Evolutionary conservation across 2,329 filamentous ascomycete species (phyloP), one percentile per base, ranked within the genome.

Genomic region (Camptophora hylomeconis): DNA sequence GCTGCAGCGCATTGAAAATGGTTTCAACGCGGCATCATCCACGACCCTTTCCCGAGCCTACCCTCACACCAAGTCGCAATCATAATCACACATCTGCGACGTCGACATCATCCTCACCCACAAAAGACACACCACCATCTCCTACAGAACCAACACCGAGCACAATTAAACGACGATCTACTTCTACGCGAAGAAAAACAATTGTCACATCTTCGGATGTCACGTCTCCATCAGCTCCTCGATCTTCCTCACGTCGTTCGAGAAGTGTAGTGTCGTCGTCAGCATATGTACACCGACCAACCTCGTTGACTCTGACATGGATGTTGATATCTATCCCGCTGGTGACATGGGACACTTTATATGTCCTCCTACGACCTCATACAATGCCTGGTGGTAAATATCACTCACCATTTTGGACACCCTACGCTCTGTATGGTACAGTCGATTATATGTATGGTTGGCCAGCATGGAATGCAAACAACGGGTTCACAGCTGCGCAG

Each of bases 391-490:
- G 81, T 41, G 82, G 83, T 10, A 56, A 53, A 23, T 59, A 78
- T 29, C 80, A 92, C 58, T 65, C 58, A 43, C 78, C 79, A 1
- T 45, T 92, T 21, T 93, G 71, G 67, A 59, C 57, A 17, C 82
- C 81, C 0, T 93, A 92, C 57, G 71, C 67, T 46, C 69, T 89
- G 2, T 92, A 92, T 58, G 80, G 77, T 33, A 58, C 65, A 27
- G 62, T 92, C 41, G 84, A 93, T 56, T 63, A 83, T 51, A 64
- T 87, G 19, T 93, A 93, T 58, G 82, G 83, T 22, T 75, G 67
- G 61, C 74, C 75, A 44, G 75, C 78, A 4, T 81, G 67, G 49
- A 57, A 80, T 36, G 62, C 61, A n/a, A 52, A 62, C 12, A 73
- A 75, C 49, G 82, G 83, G 17, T 92, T 89, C 55, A 80, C 79